A percentile compares a stretch with the other conserved stretches of the same genome.
phyloP scores from a whole-genome alignment of 345 rosid species.

The Cardamine resedifolia region DNA sequence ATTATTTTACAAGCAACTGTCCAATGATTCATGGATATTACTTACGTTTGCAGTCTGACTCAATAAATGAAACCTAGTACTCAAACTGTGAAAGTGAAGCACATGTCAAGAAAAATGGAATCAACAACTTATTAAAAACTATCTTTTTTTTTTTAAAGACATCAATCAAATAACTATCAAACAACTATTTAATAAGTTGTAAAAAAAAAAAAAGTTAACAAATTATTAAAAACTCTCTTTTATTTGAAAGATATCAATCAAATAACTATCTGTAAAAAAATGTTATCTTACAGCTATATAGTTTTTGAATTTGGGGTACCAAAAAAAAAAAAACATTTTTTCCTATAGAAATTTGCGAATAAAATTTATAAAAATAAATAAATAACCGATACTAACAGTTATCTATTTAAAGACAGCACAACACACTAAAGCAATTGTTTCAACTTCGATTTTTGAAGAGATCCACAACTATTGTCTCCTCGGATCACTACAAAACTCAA shows the following conservation, averaged over 20 bases:
- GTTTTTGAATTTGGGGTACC: neutral
- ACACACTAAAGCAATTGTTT: neutral
- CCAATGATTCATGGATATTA: slow-evolving; percentile 9
- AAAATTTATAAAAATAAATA: neutral
- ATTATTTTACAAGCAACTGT: slow-evolving; percentile 30
- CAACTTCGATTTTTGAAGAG: neutral
- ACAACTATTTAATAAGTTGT: neutral
- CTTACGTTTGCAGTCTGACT: neutral
- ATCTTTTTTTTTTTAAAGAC: neutral
- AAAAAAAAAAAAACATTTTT: neutral
- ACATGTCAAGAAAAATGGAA: neutral
- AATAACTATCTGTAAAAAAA: neutral
- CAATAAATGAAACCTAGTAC: slow-evolving; percentile 18
- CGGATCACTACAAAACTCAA: slow-evolving; percentile 43
- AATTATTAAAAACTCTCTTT: neutral
- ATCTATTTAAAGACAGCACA: neutral
- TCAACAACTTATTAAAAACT: neutral
- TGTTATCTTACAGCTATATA: neutral
- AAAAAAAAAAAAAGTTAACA: neutral
- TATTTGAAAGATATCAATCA: neutral
- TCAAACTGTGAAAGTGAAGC: slow-evolving; percentile 20
- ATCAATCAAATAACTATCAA: neutral
- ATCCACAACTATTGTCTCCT: slow-evolving; percentile 11
- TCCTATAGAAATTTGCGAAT: neutral
- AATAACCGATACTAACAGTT: slow-evolving; percentile 1